Percentiles rank a stretch among this genome's conserved stretches.
Conservation (phyloP, 495 filamentous ascomycete species). For the Talaromyces adpressus region DNA sequence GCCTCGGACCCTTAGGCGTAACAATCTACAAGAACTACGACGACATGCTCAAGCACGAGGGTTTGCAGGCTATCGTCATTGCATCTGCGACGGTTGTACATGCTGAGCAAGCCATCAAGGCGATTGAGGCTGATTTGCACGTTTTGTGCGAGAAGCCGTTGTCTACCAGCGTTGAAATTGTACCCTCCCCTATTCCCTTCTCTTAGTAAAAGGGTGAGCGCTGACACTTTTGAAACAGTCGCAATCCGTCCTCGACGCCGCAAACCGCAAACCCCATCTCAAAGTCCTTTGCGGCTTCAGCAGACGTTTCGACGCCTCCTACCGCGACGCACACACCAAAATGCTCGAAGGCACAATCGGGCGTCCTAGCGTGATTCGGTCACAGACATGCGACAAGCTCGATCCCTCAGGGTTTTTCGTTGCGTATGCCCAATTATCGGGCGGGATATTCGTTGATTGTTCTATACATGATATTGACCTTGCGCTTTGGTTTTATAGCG, state of each 20-base stretch:
- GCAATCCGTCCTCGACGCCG: conserved; percentile 44
- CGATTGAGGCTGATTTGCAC: conserved; percentile 45
- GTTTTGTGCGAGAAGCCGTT: conserved; percentile 53
- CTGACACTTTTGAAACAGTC: conserved; percentile 23
- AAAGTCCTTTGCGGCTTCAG: conserved; percentile 58
- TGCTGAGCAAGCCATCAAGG: conserved; percentile 50
- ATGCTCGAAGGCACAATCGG: conserved; percentile 43
- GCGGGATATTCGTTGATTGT: conserved; percentile 58
- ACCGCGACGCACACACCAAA: conserved; percentile 43
- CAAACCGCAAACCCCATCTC: conserved; percentile 39
- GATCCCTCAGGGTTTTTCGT: conserved; percentile 52
- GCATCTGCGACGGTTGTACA: conserved; percentile 48
- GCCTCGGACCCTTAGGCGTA: background rate
- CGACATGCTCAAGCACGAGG: conserved; percentile 48
- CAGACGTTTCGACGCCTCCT: conserved; percentile 49
- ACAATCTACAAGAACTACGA: conserved; percentile 33
- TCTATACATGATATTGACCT: conserved; percentile 54
- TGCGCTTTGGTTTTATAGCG: conserved; percentile 46
- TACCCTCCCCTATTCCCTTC: conserved; percentile 15
- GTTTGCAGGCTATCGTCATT: conserved; percentile 46
- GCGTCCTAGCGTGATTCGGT: conserved; percentile 43
- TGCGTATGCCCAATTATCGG: conserved; percentile 46
- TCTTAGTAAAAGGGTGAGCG: background rate
- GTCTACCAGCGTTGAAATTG: conserved; percentile 42
- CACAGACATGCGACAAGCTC: conserved; percentile 51